Evolutionary conservation across 2,329 filamentous ascomycete species (phyloP).

Genomic region (Magnaporthiopsis incrustans): DNA sequence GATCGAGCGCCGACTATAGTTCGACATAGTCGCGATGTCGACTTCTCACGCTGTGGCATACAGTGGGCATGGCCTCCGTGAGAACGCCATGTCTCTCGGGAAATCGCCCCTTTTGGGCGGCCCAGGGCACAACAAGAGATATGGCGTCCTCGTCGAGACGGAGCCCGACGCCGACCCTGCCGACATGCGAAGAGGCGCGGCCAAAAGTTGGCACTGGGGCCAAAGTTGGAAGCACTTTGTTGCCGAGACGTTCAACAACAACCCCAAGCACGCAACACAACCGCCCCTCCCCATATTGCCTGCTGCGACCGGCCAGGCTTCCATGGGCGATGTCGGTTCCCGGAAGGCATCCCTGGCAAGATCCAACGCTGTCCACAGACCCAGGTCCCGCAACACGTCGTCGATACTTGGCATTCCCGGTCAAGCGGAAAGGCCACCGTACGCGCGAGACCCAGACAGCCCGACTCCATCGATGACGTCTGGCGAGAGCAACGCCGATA

Average conservation of each 20-base stretch:
- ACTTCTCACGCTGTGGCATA: not conserved
- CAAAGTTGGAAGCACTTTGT: not conserved
- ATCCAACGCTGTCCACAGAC: not conserved
- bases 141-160: not conserved
- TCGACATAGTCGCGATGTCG: not conserved
- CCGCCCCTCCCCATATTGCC: not conserved
- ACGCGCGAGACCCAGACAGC: not conserved
- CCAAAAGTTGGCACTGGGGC: slow-evolving; percentile 1
- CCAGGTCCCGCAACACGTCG: not conserved
- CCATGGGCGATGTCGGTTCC: not conserved
- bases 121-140: not conserved
- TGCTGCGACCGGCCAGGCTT: not conserved
- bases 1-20: not conserved
- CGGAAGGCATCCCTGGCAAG: not conserved
- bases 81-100: not conserved
- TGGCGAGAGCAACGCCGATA: not conserved
- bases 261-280: not conserved
- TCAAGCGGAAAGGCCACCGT: not conserved
- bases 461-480: not conserved
- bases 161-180: not conserved
- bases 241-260: not conserved
- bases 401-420: not conserved
- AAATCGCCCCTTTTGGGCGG: not conserved
- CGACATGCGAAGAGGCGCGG: not conserved
- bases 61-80: not conserved